Base-by-base conservation (phyloP, 345 rosid species). In the Populus euphratica region DNA sequence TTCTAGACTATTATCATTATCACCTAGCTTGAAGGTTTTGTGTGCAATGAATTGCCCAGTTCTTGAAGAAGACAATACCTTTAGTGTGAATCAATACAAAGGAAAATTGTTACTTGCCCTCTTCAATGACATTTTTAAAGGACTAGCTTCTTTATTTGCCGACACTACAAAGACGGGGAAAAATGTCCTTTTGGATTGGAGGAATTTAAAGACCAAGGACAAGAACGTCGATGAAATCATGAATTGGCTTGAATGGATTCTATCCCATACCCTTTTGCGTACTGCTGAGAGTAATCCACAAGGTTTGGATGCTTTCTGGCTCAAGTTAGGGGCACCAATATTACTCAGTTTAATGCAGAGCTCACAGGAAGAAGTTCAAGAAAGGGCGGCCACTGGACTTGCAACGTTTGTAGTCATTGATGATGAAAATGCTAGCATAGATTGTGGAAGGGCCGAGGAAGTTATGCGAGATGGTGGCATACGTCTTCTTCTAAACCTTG, bases 341-440 rank as follows among this genome's bases (percentile, higher is more conserved):
- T 71, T 82, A 74, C 78, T 85, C 66, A 62, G 65, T 65, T 80
- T 85, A 75, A 68, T 85, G 80, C 78, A 73, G 61, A 85, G 87
- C 61, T 50, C 81, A 23, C 74, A 82, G 50, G 74, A 75, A 44
- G 84, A 82, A n/a, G 80, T 85, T 75, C 85, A 78, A 68, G 87
- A 85, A 85, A 80, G 82, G 76, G 86, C 87, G 33, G 86, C 85
- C 59, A 65, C 82, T 43, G 87, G 80, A 54, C 31, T 78, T 73
- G 87, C 87, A 14, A 85, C 82, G 73, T 85, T 85, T 61, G 78
- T 82, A 66, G 80, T 85, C 70, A 76, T 81, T 78, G 86, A 83
- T 80, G 86, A 85, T 70, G 86, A 82, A 78, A 78, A 78, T 75
- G 82, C 83, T 54, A 82, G 70, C 31, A 73, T 85, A 54, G 88